These are phyloP conservation scores for Didymellaceae sp. DNA, from an alignment of 2,329 filamentous ascomycete species.

Conservation along the genomic window DNA sequence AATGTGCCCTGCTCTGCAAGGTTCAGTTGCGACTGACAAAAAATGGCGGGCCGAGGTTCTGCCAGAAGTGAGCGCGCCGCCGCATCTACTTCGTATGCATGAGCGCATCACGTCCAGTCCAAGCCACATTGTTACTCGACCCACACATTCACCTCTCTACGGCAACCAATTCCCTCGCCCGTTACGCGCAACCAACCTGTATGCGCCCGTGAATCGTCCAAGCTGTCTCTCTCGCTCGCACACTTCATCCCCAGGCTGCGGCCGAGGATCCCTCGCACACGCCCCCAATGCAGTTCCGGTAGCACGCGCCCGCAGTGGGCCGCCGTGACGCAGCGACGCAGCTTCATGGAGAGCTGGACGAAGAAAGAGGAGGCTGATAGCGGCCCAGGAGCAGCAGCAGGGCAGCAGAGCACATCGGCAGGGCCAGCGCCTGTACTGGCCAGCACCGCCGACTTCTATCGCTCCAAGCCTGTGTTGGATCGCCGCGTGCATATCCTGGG, in stretches of 20 bases:
- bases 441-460: slow-evolving; percentile 43
- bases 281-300: slow-evolving; percentile 51
- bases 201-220: slow-evolving; percentile 34
- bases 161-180: background rate
- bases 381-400: too few relatives aligned
- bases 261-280: slow-evolving; percentile 53
- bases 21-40: slow-evolving; percentile 9
- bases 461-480: slow-evolving; percentile 34
- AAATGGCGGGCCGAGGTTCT: slow-evolving; percentile 34
- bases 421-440: background rate
- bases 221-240: slow-evolving; percentile 52
- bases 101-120: slow-evolving; percentile 8
- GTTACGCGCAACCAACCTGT: background rate
- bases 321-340: slow-evolving; percentile 44
- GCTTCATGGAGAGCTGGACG: slow-evolving; percentile 31
- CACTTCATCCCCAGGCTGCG: slow-evolving; percentile 53
- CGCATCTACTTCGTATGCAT: background rate
- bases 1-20: background rate
- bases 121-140: background rate
- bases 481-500: slow-evolving; percentile 71
- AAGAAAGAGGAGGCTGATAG: slow-evolving; percentile 20
- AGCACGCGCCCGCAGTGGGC: slow-evolving; percentile 52
- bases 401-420: background rate
- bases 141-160: background rate
- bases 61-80: slow-evolving; percentile 5